A percentile compares a stretch with the other conserved stretches of the same genome.
phyloP scores from a whole-genome alignment of 495 filamentous ascomycete genomes.

The Hypoxylon trugodes region DNA sequence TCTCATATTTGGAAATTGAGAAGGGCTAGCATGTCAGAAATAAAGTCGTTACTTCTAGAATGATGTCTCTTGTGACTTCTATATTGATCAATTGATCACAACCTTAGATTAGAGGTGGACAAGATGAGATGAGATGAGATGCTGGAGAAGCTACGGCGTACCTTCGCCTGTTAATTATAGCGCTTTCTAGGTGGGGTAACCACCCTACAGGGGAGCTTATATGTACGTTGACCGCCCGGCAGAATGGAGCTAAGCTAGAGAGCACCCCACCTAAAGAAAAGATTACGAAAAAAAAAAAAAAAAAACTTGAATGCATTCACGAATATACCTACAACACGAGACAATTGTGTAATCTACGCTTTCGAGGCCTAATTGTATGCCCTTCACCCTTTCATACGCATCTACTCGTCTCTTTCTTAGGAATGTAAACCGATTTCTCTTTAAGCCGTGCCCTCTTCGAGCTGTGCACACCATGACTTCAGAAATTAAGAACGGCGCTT shows the following conservation, averaged over 20 bases:
- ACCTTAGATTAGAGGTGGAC: too few species aligned
- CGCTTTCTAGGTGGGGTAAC: background rate
- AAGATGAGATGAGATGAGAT: background rate
- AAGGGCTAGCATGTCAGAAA: too few species aligned
- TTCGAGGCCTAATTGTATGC: slow-evolving; percentile 27
- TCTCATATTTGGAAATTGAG: too few species aligned
- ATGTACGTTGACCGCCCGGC: slow-evolving; percentile 22
- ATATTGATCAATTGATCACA: too few species aligned
- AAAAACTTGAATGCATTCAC: background rate
- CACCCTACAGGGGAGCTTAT: slow-evolving; percentile 8
- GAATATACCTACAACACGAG: background rate
- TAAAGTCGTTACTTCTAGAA: too few species aligned
- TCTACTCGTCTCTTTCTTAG: slow-evolving; percentile 2
- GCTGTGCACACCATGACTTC: slow-evolving; percentile 33
- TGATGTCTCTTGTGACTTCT: too few species aligned
- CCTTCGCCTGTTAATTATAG: background rate
- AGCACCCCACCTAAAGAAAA: background rate
- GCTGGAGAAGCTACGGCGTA: background rate
- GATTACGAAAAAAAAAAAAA: slow-evolving; percentile 2
- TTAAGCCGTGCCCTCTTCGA: slow-evolving; percentile 17
- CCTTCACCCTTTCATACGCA: background rate
- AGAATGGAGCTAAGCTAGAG: slow-evolving; percentile 12
- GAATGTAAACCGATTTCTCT: slow-evolving; percentile 29
- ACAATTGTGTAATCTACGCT: background rate
- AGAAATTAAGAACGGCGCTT: slow-evolving; percentile 18